These are phyloP conservation scores for Cercospora sesami DNA, from an alignment of 2,329 filamentous ascomycete genomes.

Conservation along the genomic window DNA sequence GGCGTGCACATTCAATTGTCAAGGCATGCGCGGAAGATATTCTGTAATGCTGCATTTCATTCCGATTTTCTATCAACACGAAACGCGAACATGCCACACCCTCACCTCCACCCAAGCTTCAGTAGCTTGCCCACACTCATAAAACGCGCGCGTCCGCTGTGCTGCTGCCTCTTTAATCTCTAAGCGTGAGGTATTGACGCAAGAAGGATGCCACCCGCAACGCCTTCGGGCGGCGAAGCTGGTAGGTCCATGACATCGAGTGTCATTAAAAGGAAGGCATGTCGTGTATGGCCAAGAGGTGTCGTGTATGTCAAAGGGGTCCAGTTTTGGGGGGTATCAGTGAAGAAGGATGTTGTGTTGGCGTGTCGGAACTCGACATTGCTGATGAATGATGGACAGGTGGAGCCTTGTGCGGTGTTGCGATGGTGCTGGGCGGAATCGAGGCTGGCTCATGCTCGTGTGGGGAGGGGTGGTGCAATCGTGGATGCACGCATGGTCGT, in stretches of 20 bases:
- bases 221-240: background rate
- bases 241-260: background rate
- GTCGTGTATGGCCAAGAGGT: constrained; percentile 23
- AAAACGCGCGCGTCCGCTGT: background rate
- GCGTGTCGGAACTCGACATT: constrained; percentile 9
- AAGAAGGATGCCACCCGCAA: background rate
- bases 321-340: constrained; percentile 24
- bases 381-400: constrained; percentile 6
- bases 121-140: background rate
- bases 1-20: background rate
- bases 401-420: constrained; percentile 17
- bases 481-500: background rate
- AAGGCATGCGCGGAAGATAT: background rate
- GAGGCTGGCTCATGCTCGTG: constrained; percentile 28
- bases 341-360: constrained; percentile 16
- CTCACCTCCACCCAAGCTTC: constrained; percentile 7
- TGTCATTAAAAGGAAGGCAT: constrained; percentile 13
- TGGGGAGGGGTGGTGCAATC: background rate
- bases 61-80: constrained; percentile 21
- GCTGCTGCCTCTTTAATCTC: background rate
- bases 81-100: constrained; percentile 15
- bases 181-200: background rate
- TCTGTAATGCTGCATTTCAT: constrained; percentile 4
- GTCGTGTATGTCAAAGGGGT: constrained; percentile 32
- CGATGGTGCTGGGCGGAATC: constrained; percentile 21